phyloP scores from a whole-genome alignment of 2,329 filamentous ascomycete genomes.

The Fonsecaea pedrosoi region DNA sequence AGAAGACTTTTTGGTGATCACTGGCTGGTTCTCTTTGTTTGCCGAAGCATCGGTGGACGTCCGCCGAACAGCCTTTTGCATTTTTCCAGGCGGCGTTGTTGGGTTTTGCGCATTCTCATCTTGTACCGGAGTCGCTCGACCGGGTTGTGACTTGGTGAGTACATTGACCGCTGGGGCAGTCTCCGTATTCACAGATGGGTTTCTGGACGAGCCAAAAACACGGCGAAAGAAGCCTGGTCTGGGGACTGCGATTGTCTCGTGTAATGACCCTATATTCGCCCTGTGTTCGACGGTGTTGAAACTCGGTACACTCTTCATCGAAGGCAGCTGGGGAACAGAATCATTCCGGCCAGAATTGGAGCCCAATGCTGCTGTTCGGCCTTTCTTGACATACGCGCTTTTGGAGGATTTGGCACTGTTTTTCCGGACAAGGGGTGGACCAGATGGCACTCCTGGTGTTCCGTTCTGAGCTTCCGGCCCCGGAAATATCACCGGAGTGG shows the following conservation, averaged over 20 bases:
- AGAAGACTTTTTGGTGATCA: slow-evolving; percentile 85
- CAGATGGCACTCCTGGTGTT: slow-evolving; percentile 42
- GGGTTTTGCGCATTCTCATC: slow-evolving; percentile 33
- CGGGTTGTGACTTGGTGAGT: slow-evolving; percentile 33
- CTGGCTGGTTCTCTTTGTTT: slow-evolving; percentile 48
- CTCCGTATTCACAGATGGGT: slow-evolving; percentile 42
- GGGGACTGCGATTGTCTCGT: slow-evolving; percentile 21
- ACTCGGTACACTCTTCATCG: slow-evolving; percentile 32
- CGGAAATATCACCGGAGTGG: slow-evolving; percentile 81
- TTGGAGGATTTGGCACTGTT: slow-evolving; percentile 54
- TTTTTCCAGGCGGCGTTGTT: slow-evolving; percentile 38
- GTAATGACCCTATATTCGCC: slow-evolving; percentile 62
- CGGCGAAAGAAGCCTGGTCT: slow-evolving; percentile 89
- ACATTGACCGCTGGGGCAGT: slow-evolving; percentile 25
- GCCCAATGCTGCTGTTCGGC: slow-evolving; percentile 49
- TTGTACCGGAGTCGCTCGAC: slow-evolving; percentile 36
- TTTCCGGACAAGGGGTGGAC: slow-evolving; percentile 47
- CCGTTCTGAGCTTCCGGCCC: slow-evolving; percentile 70
- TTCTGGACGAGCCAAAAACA: slow-evolving; percentile 80
- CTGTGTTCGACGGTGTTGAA: slow-evolving; percentile 55
- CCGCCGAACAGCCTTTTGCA: slow-evolving; percentile 42
- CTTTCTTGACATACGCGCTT: slow-evolving; percentile 47
- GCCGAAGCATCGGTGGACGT: slow-evolving; percentile 39
- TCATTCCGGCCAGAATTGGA: slow-evolving; percentile 43
- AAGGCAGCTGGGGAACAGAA: slow-evolving; percentile 31